Evolutionary conservation across 2,329 filamentous ascomycete species (phyloP), one percentile per base, ranked within the genome.

Genomic region (Claviceps pusilla): DNA sequence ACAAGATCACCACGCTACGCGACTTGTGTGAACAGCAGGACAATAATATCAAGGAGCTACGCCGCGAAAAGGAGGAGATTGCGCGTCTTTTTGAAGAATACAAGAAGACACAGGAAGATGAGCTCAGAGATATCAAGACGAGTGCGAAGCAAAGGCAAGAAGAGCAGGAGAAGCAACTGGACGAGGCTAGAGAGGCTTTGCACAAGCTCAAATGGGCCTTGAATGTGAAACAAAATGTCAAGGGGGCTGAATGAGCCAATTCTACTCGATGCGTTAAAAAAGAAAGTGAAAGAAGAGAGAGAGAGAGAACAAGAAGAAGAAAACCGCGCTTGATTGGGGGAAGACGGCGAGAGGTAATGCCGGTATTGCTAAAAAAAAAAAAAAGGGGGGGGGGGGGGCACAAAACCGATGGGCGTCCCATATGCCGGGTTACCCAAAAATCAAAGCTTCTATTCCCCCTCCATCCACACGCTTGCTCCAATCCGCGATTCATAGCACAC

Each of bases 11-110:
- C 57, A 80, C 78, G 37, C 71, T 89, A 51, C 76, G 81, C 52
- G 81, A 86, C 56, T 74, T 89, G 37, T 84, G 80, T 64, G 84
- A 88, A 59, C 85, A 89, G 67, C 82, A 88, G 64, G 78, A 86
- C 59, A 76, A 77, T 62, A 86, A 87, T 61, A 76, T 86, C 56
- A 77, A 78, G 55, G 73, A 79, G 56, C 70, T 83, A 29, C 69
- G 70, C 55, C 73, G 76, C 50, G 77, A 85, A 61, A 86, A 87
- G 62, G 76, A 79, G 33, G 77, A 77, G 16, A 80, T 89, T 56
- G 68, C 69, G 16, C 69, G 69, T 49, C 70, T 79, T 58, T 86
- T 86, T 68, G 78, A 80, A 50, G 71, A 72, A 49, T 87, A 88
- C 69, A 85, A 84, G 66, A 65, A 68, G 54, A 73, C 79, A 59